A percentile compares a stretch with the other conserved stretches of the same genome.
Evolutionary conservation across 345 rosid species (phyloP).

Genomic region (Bretschneidera sinensis): DNA sequence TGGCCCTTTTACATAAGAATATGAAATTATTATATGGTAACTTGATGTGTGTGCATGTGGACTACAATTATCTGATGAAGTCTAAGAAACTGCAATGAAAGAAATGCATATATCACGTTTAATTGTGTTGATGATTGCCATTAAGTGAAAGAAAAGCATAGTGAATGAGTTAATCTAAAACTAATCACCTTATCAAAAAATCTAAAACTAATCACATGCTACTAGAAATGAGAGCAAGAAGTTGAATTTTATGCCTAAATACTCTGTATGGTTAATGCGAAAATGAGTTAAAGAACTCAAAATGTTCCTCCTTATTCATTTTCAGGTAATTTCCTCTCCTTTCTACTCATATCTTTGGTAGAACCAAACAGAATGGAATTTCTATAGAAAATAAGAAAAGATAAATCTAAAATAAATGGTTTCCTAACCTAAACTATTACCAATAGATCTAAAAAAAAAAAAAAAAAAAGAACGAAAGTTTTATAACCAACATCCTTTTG

Average conservation of each 20-base stretch:
- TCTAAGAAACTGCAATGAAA: background rate
- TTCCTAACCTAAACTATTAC: no score
- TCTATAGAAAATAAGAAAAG: no score
- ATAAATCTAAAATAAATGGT: no score
- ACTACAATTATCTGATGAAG: background rate
- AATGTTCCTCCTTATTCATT: no score
- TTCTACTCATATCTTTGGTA: background rate
- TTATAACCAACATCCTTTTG: background rate
- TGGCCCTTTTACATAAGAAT: background rate
- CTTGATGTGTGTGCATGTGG: background rate
- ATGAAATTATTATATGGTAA: no score
- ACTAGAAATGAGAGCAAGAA: background rate
- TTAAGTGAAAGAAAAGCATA: background rate
- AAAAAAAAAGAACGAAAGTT: no score
- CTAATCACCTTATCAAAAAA: no score
- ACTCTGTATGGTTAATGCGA: background rate
- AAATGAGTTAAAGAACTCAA: background rate
- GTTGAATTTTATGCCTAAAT: background rate
- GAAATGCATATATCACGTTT: background rate
- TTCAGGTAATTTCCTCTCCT: background rate
- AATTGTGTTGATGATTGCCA: background rate
- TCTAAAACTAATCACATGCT: no score
- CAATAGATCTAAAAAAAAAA: no score
- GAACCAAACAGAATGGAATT: background rate
- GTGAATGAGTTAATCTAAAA: no score